Evolutionary conservation across 1,284 basidiomycete species (phyloP), one percentile per base, ranked within the genome.

Genomic region (Singerocomus rubriflavus): DNA sequence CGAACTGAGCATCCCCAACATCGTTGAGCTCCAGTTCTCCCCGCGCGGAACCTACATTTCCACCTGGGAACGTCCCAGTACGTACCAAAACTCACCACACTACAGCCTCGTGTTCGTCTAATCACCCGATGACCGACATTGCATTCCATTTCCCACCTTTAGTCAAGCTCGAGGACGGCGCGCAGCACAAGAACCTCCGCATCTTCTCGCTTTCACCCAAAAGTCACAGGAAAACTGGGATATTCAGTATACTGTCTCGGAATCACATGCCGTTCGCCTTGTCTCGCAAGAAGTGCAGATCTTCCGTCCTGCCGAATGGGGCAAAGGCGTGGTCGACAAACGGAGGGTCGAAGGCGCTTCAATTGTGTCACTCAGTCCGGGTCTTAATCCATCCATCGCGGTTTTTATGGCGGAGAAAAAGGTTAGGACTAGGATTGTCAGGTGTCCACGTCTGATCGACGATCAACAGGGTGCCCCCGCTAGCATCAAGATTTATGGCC

Each of bases 381-480:
- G 92, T 10, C 72, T 87, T 61, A 91, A 91, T 64, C 90, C 91
- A 4, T 86, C 81, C 12, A 67, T 98, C 29, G 94, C 94, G 4
- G 82, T 96, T 13, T 99, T 98, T 68, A 77, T 95, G 36, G 89
- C 86, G 1, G 95, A 98, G 78, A 94, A 93, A 76, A 98, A 98
- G 77, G 87, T 83, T 52, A 57, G 26, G 1, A 12, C 12, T 7
- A 6, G 12, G 7, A 1, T 44, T 45, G 34, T 11, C n/a, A 12
- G 10, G 17, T 52, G 33, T 26, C 3, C 8, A 27, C 17, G 11
- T 42, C 46, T 46, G 29, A 51, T 40, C 8, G 52, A 53, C 38
- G 25, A 34, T 30, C 44, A 21, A 21, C 55, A 88, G 84, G 95
- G 95, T 51, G 85, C 88, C n/a, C 96, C 96, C 1, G 96, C 93